Conservation (phyloP, 2,329 filamentous ascomycete genomes). For the Tolypocladium tundrense region DNA sequence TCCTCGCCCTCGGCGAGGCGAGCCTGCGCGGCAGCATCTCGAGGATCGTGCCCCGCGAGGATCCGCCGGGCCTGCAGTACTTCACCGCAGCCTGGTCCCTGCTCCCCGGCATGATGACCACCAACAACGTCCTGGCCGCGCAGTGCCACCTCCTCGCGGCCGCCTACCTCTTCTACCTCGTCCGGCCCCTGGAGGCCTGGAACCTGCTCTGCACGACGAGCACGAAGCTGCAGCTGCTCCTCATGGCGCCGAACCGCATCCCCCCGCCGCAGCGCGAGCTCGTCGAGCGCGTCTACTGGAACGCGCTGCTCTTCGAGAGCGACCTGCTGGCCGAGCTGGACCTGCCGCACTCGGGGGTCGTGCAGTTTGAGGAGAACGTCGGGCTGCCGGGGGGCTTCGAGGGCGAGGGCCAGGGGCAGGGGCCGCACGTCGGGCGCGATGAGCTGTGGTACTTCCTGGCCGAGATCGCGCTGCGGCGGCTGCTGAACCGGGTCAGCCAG, state of each 20-base stretch:
- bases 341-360: conserved; percentile 72
- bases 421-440: conserved; percentile 54
- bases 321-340: conserved; percentile 72
- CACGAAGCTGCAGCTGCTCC: conserved; percentile 68
- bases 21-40: conserved; percentile 69
- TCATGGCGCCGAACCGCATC: conserved; percentile 63
- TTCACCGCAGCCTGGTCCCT: conserved; percentile 74
- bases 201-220: conserved; percentile 69
- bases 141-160: conserved; percentile 75
- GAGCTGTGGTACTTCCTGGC: conserved; percentile 82
- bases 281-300: conserved; percentile 75
- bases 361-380: conserved; percentile 72
- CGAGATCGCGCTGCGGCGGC: conserved; percentile 66
- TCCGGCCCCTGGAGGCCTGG: conserved; percentile 76
- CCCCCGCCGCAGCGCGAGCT: conserved; percentile 62
- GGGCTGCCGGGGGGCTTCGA: conserved; percentile 71
- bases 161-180: conserved; percentile 74
- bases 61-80: conserved; percentile 67
- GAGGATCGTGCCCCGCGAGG: conserved; percentile 54
- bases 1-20: conserved; percentile 67
- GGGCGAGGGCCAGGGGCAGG: conserved; percentile 44
- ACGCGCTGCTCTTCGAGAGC: conserved; percentile 69
- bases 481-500: conserved; percentile 70
- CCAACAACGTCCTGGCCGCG: conserved; percentile 66
- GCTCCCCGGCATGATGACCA: conserved; percentile 68